phyloP scores from a whole-genome alignment of 257 asterid species.

The Ophiorrhiza pumila region DNA sequence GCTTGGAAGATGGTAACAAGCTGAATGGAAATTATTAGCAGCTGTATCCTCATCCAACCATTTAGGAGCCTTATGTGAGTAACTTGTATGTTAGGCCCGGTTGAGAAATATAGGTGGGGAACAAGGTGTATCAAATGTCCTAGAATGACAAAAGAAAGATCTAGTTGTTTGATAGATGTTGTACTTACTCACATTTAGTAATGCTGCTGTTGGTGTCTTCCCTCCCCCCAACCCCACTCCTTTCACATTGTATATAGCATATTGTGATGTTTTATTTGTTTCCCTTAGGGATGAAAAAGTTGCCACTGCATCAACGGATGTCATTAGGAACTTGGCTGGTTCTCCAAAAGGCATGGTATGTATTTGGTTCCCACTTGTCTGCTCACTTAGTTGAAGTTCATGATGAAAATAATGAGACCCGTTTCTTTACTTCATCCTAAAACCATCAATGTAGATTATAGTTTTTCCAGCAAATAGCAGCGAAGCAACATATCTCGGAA shows the following conservation, averaged over 20 bases:
- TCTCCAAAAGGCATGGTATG: constrained; percentile 69
- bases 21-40: background rate
- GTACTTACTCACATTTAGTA: background rate
- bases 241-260: background rate
- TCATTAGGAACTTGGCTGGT: constrained; percentile 55
- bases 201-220: constrained; percentile 1
- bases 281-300: constrained; percentile 74
- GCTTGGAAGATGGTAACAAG: background rate
- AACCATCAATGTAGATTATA: constrained; percentile 43
- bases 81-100: background rate
- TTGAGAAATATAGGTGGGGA: background rate
- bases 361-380: constrained; percentile 21
- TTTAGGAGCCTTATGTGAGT: no score
- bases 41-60: background rate
- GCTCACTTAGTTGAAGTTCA: constrained; percentile 11
- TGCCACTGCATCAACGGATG: constrained; percentile 69
- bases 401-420: background rate
- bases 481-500: constrained; percentile 64
- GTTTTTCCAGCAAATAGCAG: constrained; percentile 52
- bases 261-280: background rate
- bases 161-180: background rate
- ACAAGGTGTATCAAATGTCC: background rate
- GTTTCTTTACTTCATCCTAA: constrained; percentile 15
- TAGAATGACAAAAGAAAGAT: background rate
- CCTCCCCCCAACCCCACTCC: background rate